Evolutionary conservation across 768 basidiomycete species (phyloP).

Genomic region (Macrolepiota dolichaula): DNA sequence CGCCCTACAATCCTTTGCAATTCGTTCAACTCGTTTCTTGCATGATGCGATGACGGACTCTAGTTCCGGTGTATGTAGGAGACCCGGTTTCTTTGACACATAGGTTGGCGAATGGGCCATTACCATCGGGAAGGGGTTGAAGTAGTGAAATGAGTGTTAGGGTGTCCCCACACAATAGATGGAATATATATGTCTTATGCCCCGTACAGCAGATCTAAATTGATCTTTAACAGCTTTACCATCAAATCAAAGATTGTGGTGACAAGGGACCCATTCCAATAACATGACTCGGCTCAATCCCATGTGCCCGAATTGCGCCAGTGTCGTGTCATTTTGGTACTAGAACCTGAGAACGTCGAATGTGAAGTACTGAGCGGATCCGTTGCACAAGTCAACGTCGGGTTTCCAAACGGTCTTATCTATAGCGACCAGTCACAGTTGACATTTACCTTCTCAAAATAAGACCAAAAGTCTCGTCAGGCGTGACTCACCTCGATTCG

Average conservation of each 20-base stretch:
- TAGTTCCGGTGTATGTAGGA: slow-evolving; percentile 36
- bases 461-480: too few species aligned
- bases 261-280: not conserved
- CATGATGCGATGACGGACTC: slow-evolving; percentile 45
- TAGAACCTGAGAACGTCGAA: not conserved
- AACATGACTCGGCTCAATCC: too few species aligned
- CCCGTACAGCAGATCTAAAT: not conserved
- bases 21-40: slow-evolving; percentile 38
- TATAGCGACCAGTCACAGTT: too few species aligned
- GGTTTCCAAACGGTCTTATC: too few species aligned
- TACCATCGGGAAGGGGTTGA: not conserved
- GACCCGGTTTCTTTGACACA: slow-evolving; percentile 2
- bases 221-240: not conserved
- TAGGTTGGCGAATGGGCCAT: not conserved
- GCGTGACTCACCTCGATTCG: too few species aligned
- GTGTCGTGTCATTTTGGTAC: not conserved
- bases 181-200: not conserved
- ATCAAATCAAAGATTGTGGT: slow-evolving; percentile 2
- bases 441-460: too few species aligned
- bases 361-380: too few species aligned
- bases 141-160: not conserved
- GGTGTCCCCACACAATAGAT: not conserved
- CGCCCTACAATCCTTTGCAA: slow-evolving; percentile 40
- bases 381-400: too few species aligned
- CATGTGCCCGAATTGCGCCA: too few species aligned